Evolutionary conservation across 1,139 yeast genomes (phyloP).

Genomic region (Lodderomyces pseudojiufengensis): DNA sequence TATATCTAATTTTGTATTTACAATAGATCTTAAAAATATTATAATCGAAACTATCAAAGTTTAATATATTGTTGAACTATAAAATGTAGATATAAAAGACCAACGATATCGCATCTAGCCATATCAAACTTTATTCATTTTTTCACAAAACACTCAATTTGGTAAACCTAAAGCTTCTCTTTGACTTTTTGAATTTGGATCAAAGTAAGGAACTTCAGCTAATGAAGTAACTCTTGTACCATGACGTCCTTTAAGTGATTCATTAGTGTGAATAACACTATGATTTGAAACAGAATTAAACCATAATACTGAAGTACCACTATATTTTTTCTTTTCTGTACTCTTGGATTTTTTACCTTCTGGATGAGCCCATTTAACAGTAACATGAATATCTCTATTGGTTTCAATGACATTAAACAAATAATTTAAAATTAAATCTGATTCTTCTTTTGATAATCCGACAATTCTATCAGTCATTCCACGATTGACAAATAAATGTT

Average conservation of each 20-base stretch:
- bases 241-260: constrained; percentile 48
- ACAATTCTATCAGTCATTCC: constrained; percentile 36
- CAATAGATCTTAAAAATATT: too few species aligned
- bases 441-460: constrained; percentile 34
- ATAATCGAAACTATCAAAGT: too few species aligned
- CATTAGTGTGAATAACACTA: constrained; percentile 50
- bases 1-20: too few species aligned
- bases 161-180: constrained; percentile 50
- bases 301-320: constrained; percentile 57
- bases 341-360: constrained; percentile 1
- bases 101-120: too few species aligned
- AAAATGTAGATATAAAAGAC: too few species aligned
- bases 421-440: constrained; percentile 29
- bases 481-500: constrained; percentile 35
- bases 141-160: too few species aligned
- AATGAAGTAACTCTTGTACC: constrained; percentile 59
- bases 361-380: constrained; percentile 46
- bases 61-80: too few species aligned
- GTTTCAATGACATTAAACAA: constrained; percentile 31
- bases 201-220: constrained; percentile 54
- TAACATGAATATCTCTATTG: constrained; percentile 44
- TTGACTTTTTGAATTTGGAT: constrained; percentile 49
- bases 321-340: constrained; percentile 34
- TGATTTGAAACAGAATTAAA: constrained; percentile 55
- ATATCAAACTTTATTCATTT: too few species aligned